These are phyloP conservation scores for Iris macrosiphon DNA, from an alignment of 106 monocot species.

Conservation along the genomic window DNA sequence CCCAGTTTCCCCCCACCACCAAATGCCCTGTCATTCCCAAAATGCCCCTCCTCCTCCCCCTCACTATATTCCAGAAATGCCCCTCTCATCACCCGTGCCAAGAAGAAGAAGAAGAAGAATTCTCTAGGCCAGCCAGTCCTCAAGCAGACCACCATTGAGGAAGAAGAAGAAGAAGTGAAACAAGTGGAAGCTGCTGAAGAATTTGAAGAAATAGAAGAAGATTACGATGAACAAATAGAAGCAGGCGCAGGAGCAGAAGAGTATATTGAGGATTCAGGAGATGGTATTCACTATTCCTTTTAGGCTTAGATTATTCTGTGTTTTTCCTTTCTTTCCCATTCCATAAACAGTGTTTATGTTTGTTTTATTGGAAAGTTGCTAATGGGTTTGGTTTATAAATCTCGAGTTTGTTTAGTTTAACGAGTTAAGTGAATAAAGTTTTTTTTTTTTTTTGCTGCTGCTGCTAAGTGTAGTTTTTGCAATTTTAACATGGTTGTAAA, in stretches of 20 bases:
- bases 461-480: too few relatives aligned
- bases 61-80: conserved; percentile 3
- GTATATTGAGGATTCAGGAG: conserved; percentile 18
- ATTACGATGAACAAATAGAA: conserved; percentile 6
- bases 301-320: background rate
- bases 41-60: conserved; percentile 11
- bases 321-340: background rate
- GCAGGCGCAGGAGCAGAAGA: conserved; percentile 11
- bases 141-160: conserved; percentile 2
- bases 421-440: too few relatives aligned
- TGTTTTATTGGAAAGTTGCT: too few relatives aligned
- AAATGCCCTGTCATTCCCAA: background rate
- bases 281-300: conserved; percentile 14
- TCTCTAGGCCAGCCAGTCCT: conserved; percentile 10
- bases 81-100: conserved; percentile 16
- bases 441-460: too few relatives aligned
- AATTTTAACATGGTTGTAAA: too few relatives aligned
- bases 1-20: background rate
- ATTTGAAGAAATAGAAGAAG: conserved; percentile 16
- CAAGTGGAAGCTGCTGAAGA: conserved; percentile 13
- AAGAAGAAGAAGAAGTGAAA: conserved; percentile 12
- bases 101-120: conserved; percentile 35
- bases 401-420: too few relatives aligned
- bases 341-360: too few relatives aligned
- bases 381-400: too few relatives aligned